These are phyloP conservation scores for Aspergillus fumigatus DNA, from an alignment of 2,329 filamentous ascomycete species.

Conservation along the genomic window DNA sequence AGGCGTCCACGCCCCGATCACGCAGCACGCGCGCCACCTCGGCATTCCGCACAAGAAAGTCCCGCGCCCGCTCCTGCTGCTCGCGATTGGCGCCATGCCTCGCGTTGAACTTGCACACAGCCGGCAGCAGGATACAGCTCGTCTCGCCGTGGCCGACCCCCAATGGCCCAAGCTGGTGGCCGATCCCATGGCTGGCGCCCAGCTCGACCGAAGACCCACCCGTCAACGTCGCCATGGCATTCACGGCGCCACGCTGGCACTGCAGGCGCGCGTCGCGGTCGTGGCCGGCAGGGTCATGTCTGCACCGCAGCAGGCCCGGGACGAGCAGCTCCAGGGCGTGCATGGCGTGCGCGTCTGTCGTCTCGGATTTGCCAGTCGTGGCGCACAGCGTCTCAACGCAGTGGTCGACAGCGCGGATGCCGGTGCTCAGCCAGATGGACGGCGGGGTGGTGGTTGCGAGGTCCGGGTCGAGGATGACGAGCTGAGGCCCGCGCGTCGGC, in stretches of 20 bases:
- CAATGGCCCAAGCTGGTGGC: conserved; percentile 51
- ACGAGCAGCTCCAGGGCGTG: conserved; percentile 41
- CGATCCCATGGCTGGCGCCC: conserved; percentile 50
- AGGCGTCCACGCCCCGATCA: conserved; percentile 21
- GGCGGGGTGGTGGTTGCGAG: conserved; percentile 50
- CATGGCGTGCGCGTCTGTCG: conserved; percentile 35
- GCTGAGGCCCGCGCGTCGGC: conserved; percentile 41
- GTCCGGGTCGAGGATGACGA: conserved; percentile 55
- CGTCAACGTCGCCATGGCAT: conserved; percentile 49
- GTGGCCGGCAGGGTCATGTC: conserved; percentile 32
- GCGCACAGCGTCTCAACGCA: conserved; percentile 54
- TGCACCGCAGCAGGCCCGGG: conserved; percentile 40
- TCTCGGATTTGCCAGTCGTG: conserved; percentile 25
- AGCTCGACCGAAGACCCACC: conserved; percentile 36
- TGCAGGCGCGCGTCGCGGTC: conserved; percentile 42
- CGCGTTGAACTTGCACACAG: conserved; percentile 54
- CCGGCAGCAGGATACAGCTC: conserved; percentile 52
- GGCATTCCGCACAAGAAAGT: conserved; percentile 38
- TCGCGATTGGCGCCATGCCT: conserved; percentile 39
- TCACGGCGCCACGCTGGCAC: conserved; percentile 50
- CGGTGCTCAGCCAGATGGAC: conserved; percentile 54
- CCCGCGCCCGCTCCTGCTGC: conserved; percentile 39
- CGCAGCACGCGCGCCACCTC: conserved; percentile 36
- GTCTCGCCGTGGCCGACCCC: conserved; percentile 60
- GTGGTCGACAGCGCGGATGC: conserved; percentile 54